Evolutionary conservation across 164 flowering plant species (phyloP).

Genomic region (Nelumbo lutea): DNA sequence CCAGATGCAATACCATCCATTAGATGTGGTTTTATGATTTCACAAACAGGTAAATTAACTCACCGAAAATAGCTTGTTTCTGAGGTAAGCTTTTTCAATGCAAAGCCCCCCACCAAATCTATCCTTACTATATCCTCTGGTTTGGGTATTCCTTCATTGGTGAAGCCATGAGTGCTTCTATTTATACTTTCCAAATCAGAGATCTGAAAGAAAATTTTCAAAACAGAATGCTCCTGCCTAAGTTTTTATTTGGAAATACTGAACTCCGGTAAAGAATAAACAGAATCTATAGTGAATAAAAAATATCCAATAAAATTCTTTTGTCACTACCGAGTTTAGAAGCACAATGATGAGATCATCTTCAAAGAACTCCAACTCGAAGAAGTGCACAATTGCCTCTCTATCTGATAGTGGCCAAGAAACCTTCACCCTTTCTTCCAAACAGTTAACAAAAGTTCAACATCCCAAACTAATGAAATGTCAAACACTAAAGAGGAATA

Average conservation of each 20-base stretch:
- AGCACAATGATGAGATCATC: slow-evolving; percentile 69
- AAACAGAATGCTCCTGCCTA: not conserved
- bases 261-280: not conserved
- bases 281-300: not conserved
- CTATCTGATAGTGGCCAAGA: slow-evolving; percentile 89
- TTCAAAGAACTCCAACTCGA: slow-evolving; percentile 63
- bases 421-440: slow-evolving; percentile 95
- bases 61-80: slow-evolving; percentile 81
- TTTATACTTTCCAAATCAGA: slow-evolving; percentile 43
- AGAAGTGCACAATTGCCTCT: slow-evolving; percentile 74
- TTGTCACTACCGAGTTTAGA: slow-evolving; percentile 59
- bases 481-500: not conserved
- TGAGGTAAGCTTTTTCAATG: slow-evolving; percentile 67
- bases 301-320: not conserved
- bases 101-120: slow-evolving; percentile 84
- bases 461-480: slow-evolving; percentile 12
- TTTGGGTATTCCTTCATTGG: slow-evolving; percentile 63
- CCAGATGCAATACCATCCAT: not conserved
- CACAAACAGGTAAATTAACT: slow-evolving; percentile 14
- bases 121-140: slow-evolving; percentile 62
- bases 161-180: slow-evolving; percentile 52
- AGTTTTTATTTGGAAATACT: not conserved
- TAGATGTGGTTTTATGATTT: not conserved
- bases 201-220: slow-evolving; percentile 27
- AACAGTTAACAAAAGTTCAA: slow-evolving; percentile 32